Evolutionary conservation across 768 basidiomycete species (phyloP), one percentile per base, ranked within the genome.

Genomic region (Mycena filopes): DNA sequence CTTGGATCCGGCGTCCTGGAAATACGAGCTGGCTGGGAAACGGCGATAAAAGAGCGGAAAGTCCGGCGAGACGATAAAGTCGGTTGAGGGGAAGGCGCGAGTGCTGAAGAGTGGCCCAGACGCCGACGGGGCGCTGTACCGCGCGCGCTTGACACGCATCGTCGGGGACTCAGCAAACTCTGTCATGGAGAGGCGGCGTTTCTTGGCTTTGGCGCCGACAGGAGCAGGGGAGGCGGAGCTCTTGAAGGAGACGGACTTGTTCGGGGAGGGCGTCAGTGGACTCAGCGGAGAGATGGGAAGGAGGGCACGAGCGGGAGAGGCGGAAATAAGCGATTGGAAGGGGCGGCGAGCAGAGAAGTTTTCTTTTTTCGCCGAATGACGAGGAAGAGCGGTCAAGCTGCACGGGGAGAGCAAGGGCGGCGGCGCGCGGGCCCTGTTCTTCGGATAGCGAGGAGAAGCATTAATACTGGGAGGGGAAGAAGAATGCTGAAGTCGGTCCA

Each of bases 11-110:
- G 57, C 33, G 53, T 15, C 42, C 21, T 42, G 63, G 61, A 85
- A 80, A 66, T 83, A 88, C 7, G 88, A 84, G 67, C 88, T 89
- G 57, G 83, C 81, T 7, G 91, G 89, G 72, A 91, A 94, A 10
- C 87, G 85, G 59, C 89, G 78, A 74, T 94, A 94, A 66, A 92
- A 85, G 21, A 89, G 82, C 42, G 87, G 76, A 70, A 89, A 92
- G 31, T 78, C 75, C 2, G 79, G 64, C 25, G 85, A 80, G 50
- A 84, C 78, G 43, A 83, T 77, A 55, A 92, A 69, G 41, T 18
- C 15, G 46, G 74, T 47, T 10, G 77, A 63, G 3, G 89, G 89
- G 56, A 93, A 83, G 10, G 79, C 81, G 58, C 92, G 85, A 21
- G 70, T 78, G 12, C 79, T 75, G 69, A 75, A 77, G 29, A 65